Conservation (phyloP, 2,329 filamentous ascomycete genomes). For the Nemania sp. region DNA sequence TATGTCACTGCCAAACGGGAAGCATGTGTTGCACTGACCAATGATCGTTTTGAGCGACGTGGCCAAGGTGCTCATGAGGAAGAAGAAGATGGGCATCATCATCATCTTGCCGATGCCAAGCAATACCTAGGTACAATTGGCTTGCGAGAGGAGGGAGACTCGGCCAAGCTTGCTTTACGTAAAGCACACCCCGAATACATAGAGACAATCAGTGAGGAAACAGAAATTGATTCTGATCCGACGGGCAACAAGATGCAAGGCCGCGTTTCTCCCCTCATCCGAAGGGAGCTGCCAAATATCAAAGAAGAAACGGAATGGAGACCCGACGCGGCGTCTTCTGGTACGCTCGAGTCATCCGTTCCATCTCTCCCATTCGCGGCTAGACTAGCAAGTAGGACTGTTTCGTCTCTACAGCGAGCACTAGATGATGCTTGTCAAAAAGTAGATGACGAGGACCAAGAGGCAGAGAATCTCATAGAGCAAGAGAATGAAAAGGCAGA, state of each 20-base stretch:
- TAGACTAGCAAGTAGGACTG: conserved; percentile 32
- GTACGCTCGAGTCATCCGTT: conserved; percentile 31
- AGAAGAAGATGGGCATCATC: conserved; percentile 5
- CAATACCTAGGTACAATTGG: conserved; percentile 18
- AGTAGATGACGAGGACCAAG: conserved; percentile 32
- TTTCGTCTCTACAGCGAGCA: conserved; percentile 40
- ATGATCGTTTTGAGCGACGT: conserved; percentile 17
- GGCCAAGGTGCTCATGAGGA: conserved; percentile 14
- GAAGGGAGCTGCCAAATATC: conserved; percentile 2
- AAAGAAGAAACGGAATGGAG: conserved; percentile 10
- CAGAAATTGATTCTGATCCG: conserved; percentile 20
- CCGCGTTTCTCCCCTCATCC: not conserved
- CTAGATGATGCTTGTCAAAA: conserved; percentile 37
- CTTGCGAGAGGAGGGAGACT: conserved; percentile 27
- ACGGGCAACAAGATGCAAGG: conserved; percentile 3
- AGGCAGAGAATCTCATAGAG: conserved; percentile 11
- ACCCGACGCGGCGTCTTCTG: conserved; percentile 16
- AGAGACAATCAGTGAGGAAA: conserved; percentile 34
- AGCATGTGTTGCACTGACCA: conserved; percentile 13
- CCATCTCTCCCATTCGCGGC: conserved; percentile 39
- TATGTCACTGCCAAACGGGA: conserved; percentile 21
- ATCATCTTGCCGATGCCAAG: conserved; percentile 10
- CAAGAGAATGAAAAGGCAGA: conserved; percentile 12
- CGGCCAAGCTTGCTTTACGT: conserved; percentile 21
- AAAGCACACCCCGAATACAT: conserved; percentile 21